Conservation (phyloP, 257 asterid species). For the Salvia miltiorrhiza region DNA sequence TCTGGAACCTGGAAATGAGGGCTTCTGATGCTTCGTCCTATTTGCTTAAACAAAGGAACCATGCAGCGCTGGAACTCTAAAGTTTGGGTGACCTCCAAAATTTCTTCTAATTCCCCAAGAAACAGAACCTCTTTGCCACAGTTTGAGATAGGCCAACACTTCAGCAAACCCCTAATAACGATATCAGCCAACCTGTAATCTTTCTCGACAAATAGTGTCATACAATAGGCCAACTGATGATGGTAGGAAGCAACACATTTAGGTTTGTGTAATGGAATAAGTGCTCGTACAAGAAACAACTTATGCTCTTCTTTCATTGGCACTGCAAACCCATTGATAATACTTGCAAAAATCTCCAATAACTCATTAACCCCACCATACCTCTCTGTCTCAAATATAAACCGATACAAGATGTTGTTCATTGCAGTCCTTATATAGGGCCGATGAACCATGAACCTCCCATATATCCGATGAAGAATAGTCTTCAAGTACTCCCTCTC, state of each 20-base stretch:
- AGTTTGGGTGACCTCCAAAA: conserved; percentile 76
- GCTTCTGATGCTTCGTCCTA: conserved; percentile 81
- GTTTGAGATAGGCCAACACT: conserved; percentile 88
- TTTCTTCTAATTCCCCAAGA: conserved; percentile 84
- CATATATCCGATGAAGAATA: conserved; percentile 80
- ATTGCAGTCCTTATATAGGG: conserved; percentile 80
- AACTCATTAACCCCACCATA: conserved; percentile 73
- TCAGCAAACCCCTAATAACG: conserved; percentile 68
- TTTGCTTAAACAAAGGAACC: conserved; percentile 83
- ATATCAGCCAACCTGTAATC: conserved; percentile 79
- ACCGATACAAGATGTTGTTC: conserved; percentile 64
- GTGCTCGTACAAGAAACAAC: conserved; percentile 77
- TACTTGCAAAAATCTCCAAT: conserved; percentile 82
- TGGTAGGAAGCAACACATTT: conserved; percentile 63
- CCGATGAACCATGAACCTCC: conserved; percentile 88
- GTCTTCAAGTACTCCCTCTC: conserved; percentile 95
- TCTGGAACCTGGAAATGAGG: conserved; percentile 83
- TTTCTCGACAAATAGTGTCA: conserved; percentile 77
- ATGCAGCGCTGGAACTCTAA: conserved; percentile 77
- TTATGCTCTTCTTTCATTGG: conserved; percentile 99
- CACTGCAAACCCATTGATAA: conserved; percentile 77
- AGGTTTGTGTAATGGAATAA: conserved; percentile 88
- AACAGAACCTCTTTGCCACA: conserved; percentile 91
- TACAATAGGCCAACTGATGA: conserved; percentile 72
- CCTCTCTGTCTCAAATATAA: conserved; percentile 82